Base-by-base conservation (phyloP, 2,329 filamentous ascomycete species). In the Escovopsis sp. region DNA sequence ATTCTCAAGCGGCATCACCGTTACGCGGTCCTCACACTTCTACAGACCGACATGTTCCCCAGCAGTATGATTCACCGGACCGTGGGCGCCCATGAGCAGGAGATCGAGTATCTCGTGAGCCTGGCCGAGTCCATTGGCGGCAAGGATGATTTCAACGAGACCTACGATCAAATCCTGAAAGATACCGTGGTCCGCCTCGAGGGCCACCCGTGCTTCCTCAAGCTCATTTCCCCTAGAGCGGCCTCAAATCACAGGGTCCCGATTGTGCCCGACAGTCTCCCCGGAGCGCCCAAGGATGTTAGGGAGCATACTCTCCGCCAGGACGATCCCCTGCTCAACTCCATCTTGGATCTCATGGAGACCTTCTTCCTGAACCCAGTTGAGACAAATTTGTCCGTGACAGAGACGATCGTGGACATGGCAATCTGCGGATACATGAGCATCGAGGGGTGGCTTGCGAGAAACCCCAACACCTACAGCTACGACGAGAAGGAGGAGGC, bases 281-380 rank as follows among this genome's bases (percentile, higher is more conserved):
- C 74, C 0, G 70, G 71, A 3, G 71, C 70, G 4, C 69, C 76
- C n/a, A 60, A 67, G 41, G 77, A 68, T 47, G 73, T 70, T 43
- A 66, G 61, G 31, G 66, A 58, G 25, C 76, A 80, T 48, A 75
- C 74, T 5, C 62, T 83, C 14, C 68, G 68, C 36, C 66, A 65
- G 2, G 71, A 73, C 36, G 77, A 77, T 44, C 75, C 68, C 30
- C 67, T 76, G 26, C 64, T 77, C 32, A 73, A 71, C 51, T 73
- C 81, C 8, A 62, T 82, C 2, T 60, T 81, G 9, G 76, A 80
- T 30, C 66, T 88, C 7, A 57, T 98, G 10, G 70, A 79, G 31
- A 77, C 69, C 0, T 98, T 96, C 49, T 85, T 94, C 46, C 70
- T 83, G 5, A 98, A 98, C 47, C 79, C 85, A 3, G 76, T 96